These are phyloP conservation scores for Mikania micrantha DNA, from an alignment of 129 eudicot genomes.

Conservation along the genomic window DNA sequence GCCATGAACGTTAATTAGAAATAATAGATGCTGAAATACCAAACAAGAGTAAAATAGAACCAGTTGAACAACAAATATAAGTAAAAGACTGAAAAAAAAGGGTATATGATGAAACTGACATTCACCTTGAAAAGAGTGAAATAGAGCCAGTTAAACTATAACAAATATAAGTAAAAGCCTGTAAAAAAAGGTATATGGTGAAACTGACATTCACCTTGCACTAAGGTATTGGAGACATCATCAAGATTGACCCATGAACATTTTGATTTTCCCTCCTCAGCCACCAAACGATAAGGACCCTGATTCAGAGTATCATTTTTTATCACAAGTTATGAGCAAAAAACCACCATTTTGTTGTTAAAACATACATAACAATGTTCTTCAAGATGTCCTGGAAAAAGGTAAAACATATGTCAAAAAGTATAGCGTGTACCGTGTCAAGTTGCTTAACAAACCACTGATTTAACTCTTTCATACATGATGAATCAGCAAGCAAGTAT, in stretches of 20 bases:
- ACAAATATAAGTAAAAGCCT: not conserved
- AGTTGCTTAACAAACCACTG: constrained; percentile 93
- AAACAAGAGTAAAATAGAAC: no score
- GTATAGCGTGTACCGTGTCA: constrained; percentile 53
- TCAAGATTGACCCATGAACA: constrained; percentile 89
- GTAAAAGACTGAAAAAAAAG: not conserved
- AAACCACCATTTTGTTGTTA: constrained; percentile 2
- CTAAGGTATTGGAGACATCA: constrained; percentile 75
- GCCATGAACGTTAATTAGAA: not conserved
- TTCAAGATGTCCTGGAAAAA: not conserved
- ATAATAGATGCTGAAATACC: not conserved
- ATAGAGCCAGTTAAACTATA: not conserved
- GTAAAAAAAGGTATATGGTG: not conserved
- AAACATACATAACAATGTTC: not conserved
- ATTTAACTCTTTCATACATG: constrained; percentile 81
- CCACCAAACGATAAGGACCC: constrained; percentile 93
- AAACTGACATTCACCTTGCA: constrained; percentile 50
- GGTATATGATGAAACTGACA: not conserved
- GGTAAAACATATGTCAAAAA: not conserved
- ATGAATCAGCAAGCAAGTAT: constrained; percentile 72
- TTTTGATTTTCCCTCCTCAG: constrained; percentile 95
- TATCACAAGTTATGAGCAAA: not conserved
- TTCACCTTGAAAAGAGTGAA: no score
- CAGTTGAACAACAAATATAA: not conserved
- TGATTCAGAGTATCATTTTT: constrained; percentile 19